Evolutionary conservation across 495 filamentous ascomycete species (phyloP), one percentile per base, ranked within the genome.

Genomic region (Pyrenula aspistea): DNA sequence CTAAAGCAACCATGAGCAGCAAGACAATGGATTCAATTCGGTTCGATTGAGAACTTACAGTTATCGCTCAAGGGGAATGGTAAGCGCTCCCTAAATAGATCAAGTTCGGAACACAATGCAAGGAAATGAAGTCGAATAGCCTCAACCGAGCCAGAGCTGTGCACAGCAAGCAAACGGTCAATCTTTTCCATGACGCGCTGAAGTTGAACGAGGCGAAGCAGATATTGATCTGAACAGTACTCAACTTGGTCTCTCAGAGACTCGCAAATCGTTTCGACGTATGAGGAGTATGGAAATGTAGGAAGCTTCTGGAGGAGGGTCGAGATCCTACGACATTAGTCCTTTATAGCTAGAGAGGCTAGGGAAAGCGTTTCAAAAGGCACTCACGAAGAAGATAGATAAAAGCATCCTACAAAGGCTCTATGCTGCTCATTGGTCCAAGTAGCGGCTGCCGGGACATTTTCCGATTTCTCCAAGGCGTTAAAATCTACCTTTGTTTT

Each of bases 151-250:
- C 24, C 61, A 2, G 51, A 20, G 21, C 42, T 55, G 53, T 63
- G 60, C 19, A 50, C 53, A 31, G 52, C 42, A 20, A 58, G 62
- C 12, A 68, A 51, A 0, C 57, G 55, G 36, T 67, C 60, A 10
- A 65, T 61, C 51, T 62, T 67, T n/a, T 67, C 66, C 47, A 58
- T 58, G n/a, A 63, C 60, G 22, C 25, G 49, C 50, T 68, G 66
- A 22, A 68, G 25, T 19, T 61, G 64, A n/a, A 65, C 54, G 0
- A 65, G 50, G 20, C 63, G 51, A 10, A 24, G 47, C 19, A 68
- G 60, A 49, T 63, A 62, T 57, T 57, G 36, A 47, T 68, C 65
- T 22, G 61, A 53, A 4, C 57, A 48, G 21, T 55, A 24, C 36
- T 64, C 60, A 10, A 51, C 54, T 22, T n/a, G n/a, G 53, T 64